Evolutionary conservation across 73 alveolate genomes (phyloP), one percentile per base, ranked within the genome.

Genomic region (Stentor roeselii): DNA sequence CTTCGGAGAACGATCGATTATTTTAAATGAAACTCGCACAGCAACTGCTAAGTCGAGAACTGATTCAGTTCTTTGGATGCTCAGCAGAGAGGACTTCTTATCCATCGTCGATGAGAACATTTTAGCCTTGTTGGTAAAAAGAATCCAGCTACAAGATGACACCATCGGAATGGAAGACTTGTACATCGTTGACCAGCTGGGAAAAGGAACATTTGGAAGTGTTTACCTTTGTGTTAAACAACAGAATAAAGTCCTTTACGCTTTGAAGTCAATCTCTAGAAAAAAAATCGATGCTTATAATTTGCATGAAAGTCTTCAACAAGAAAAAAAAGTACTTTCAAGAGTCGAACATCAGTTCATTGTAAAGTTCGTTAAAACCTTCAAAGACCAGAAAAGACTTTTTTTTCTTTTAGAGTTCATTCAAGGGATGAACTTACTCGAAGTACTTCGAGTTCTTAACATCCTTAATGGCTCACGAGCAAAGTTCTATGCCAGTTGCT

Each of bases 331-430:
- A 0, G 2, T 67, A 27, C 32, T 67, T 21, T 31, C 11, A 2
- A 21, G 21, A 35, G 32, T 67, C 32, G 82, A 67, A 1, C 82
- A 67, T 31, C 82, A 36, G 2, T 15, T 67, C 27, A 67, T 67
- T 15, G 27, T 67, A 1, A 67, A 35, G 32, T 67, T 30, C 11
- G 82, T 67, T 67, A 67, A 67, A 35, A 31, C 77, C 32, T 1
- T 67, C 32, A 67, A 67, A 2, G 82, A 67, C 82, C 32, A 36
- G 0, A 35, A 67, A 31, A 67, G 82, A 67, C 60, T 67, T 50
- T 0, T n/a, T 1, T 67, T 67, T 67, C 32, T 67, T 15, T 32
- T 32, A 30, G 82, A 67, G 32, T 67, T 15, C 32, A 2, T 67
- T 0, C 11, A 32, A 27, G 82, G 82, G 31, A 35, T 15, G 15